phyloP scores from a whole-genome alignment of 2,329 filamentous ascomycete genomes.

The Xylariaceae sp. region DNA sequence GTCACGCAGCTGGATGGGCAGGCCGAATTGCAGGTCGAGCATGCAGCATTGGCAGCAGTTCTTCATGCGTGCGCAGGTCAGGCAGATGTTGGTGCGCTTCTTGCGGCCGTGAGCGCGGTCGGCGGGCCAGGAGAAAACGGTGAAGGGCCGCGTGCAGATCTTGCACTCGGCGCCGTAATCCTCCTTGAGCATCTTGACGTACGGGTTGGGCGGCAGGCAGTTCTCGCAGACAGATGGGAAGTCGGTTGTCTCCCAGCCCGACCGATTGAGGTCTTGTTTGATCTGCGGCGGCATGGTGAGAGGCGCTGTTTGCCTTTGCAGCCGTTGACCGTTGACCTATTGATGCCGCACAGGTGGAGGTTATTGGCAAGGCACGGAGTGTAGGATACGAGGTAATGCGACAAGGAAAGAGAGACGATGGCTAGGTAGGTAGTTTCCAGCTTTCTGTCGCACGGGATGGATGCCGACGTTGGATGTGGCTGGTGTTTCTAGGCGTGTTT shows the following conservation, averaged over 20 bases:
- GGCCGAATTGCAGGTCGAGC: slow-evolving; percentile 92
- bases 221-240: slow-evolving; percentile 88
- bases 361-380: too few species aligned
- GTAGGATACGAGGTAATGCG: too few species aligned
- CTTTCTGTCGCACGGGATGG: too few species aligned
- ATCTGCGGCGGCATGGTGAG: slow-evolving; percentile 78
- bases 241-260: slow-evolving; percentile 92
- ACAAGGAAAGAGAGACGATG: too few species aligned
- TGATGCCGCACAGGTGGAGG: too few species aligned
- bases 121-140: slow-evolving; percentile 90
- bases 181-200: slow-evolving; percentile 98
- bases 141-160: slow-evolving; percentile 91
- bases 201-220: slow-evolving; percentile 93
- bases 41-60: slow-evolving; percentile 99
- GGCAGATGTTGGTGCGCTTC: slow-evolving; percentile 91
- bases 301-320: not conserved
- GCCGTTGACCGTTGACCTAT: too few species aligned
- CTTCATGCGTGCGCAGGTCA: slow-evolving; percentile 94
- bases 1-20: slow-evolving; percentile 92
- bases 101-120: slow-evolving; percentile 84
- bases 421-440: too few species aligned
- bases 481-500: too few species aligned
- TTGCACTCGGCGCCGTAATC: slow-evolving; percentile 88
- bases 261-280: slow-evolving; percentile 92
- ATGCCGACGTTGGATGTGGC: too few species aligned